Base-by-base conservation (phyloP, 2,329 filamentous ascomycete genomes). In the Xylaria sp. region DNA sequence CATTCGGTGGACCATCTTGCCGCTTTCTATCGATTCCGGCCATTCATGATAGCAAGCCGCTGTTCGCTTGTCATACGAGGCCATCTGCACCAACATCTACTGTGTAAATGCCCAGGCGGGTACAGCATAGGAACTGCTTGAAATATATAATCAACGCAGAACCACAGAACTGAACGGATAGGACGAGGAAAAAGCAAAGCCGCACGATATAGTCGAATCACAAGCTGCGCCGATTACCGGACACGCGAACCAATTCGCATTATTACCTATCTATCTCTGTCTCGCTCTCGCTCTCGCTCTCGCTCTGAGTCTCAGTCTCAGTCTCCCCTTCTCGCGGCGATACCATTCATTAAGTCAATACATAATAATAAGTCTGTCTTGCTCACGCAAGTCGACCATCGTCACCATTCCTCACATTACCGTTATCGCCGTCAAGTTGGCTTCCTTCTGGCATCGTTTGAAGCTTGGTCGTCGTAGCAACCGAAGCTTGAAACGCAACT, bases 101-200 rank as follows among this genome's bases (percentile, higher is more conserved):
- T 51, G 23, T 51, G 49, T 35, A 51, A 51, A 35, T 34, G 49
- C 49, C 49, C 49, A 51, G 49, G 9, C 10, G 49, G 23, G 49
- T 18, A 53, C 51, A 53, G 51, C 51, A 35, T 30, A 37, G 10
- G 55, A 39, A n/a, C 34, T 58, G 35, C 53, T 50, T 11, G 44
- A 39, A 49, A 51, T 30, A 30, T 30, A 30, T 35, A 53, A 51
- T 51, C 23, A 23, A 48, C 57, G 35, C 30, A 16, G 42, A 19
- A 44, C 30, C 18, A 16, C 9, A 57, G 39, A 39, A 44, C 53
- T 51, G 55, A 58, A 44, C 54, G 56, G 55, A 37, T 18, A 46
- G 11, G 60, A 51, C 9, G 60, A 60, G 55, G 52, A 57, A 62
- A 58, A 58, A 39, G 46, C 53, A 57, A 39, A 42, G 42, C 39